Evolutionary conservation across 148 eudicot species (phyloP), one percentile per base, ranked within the genome.

Genomic region (Heliamphora exappendiculata): DNA sequence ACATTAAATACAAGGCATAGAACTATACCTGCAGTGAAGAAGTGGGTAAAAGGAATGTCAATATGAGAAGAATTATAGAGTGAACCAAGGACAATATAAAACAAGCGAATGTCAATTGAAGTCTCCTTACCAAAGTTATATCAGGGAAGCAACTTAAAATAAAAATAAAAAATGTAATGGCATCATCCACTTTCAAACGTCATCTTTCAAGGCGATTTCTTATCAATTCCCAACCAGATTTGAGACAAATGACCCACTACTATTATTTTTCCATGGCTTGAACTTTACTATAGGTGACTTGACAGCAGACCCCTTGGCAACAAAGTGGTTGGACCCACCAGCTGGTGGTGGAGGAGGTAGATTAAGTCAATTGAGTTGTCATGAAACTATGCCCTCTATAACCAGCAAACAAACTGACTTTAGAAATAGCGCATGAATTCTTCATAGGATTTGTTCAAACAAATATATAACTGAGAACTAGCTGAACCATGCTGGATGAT

Each of bases 1-100:
- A 89, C 68, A 66, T 95, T 95, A 85, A 83, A 95, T 49, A 81
- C 79, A 73, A 95, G 97, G 82, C 97, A 95, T 76, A 91, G 72
- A 63, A 89, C 87, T 49, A 95, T 82, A 72, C 99, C 99, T 95
- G 93, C 76, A 86, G 29, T 39, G 64, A 72, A n/a, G 29, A 74
- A 59, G 45, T 5, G 4, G 62, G 13, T 10, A 24, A 59, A 59
- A 59, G 67, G 22, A n/a, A n/a, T n/a, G n/a, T n/a, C n/a, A n/a
- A n/a, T n/a, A n/a, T n/a, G 14, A 59, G 34, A 24, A 60, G 42
- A 10, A 8, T 60, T 2, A 58, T 7, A 47, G 42, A 41, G 36
- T 39, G 7, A 8, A 60, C 11, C 14, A 19, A 65, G 64, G 71
- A 33, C 1, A 44, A 34, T 9, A 39, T n/a, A 14, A 3, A 51